phyloP scores from a whole-genome alignment of 1,284 basidiomycete species.

The Ceratobasidium sp. region DNA sequence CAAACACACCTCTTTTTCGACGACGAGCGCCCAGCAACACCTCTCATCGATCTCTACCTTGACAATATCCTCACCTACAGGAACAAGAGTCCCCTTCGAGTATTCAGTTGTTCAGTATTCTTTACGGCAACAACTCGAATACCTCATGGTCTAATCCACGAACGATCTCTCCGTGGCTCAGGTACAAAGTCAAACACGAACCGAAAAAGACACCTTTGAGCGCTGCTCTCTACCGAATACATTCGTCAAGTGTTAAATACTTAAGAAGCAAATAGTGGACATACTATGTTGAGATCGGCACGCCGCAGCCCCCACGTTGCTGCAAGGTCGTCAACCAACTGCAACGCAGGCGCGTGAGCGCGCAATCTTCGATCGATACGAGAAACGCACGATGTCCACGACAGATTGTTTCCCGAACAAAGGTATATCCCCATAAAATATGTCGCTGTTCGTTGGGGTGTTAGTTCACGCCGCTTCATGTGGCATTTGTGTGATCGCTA shows the following conservation, averaged over 20 bases:
- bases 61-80: constrained; percentile 77
- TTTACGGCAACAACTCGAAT: constrained; percentile 46
- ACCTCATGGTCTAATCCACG: constrained; percentile 72
- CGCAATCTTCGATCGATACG: not conserved
- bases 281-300: constrained; percentile 83
- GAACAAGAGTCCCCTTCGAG: constrained; percentile 79
- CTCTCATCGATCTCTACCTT: constrained; percentile 68
- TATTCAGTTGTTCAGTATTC: not conserved
- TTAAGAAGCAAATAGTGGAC: constrained; percentile 50
- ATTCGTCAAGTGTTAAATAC: constrained; percentile 47
- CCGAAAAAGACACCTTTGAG: constrained; percentile 89
- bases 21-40: constrained; percentile 82
- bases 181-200: constrained; percentile 69
- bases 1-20: constrained; percentile 88
- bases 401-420: constrained; percentile 81
- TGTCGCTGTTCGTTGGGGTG: constrained; percentile 69
- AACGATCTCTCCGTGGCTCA: constrained; percentile 70
- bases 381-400: constrained; percentile 75
- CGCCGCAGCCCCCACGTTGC: constrained; percentile 82
- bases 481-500: constrained; percentile 53
- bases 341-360: constrained; percentile 19
- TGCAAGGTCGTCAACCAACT: constrained; percentile 91
- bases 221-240: constrained; percentile 75
- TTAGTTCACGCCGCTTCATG: not conserved
- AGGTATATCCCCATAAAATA: constrained; percentile 86